Conservation (phyloP, 1,139 yeast species). For the Candida pseudocylindracea region DNA sequence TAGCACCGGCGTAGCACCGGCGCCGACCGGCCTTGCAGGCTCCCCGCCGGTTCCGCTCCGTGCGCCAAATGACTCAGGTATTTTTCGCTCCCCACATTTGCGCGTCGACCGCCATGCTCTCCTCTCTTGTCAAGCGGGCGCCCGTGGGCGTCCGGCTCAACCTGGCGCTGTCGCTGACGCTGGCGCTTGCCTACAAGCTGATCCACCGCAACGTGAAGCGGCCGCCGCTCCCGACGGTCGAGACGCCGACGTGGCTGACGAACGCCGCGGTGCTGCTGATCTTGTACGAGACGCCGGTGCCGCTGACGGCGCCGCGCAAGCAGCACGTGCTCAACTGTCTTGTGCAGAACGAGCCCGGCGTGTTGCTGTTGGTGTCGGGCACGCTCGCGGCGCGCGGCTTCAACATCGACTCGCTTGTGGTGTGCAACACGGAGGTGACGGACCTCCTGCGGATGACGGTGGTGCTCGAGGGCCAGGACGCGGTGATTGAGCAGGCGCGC, state of each 20-base stretch:
- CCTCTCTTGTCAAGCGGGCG: too few relatives aligned
- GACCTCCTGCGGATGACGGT: conserved; percentile 95
- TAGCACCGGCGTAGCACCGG: too few relatives aligned
- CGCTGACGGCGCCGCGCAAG: conserved; percentile 41
- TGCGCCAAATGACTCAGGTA: too few relatives aligned
- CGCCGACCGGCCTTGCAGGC: too few relatives aligned
- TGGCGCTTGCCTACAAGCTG: conserved; percentile 87
- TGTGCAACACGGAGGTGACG: conserved; percentile 88
- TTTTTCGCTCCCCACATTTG: too few relatives aligned
- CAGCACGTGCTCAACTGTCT: conserved; percentile 89
- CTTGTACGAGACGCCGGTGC: conserved; percentile 78
- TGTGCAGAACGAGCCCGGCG: conserved; percentile 98
- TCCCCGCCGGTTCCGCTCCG: too few relatives aligned
- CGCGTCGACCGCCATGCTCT: too few relatives aligned
- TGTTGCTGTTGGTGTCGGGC: conserved; percentile 78
- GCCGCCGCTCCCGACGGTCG: conserved; percentile 89
- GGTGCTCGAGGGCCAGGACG: conserved; percentile 85
- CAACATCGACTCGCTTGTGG: conserved; percentile 92
- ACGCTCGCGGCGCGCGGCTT: conserved; percentile 96
- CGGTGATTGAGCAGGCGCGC: conserved; percentile 95
- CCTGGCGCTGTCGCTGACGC: conserved; percentile 39
- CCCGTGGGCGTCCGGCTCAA: conserved; percentile 6
- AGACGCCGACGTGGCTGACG: conserved; percentile 88
- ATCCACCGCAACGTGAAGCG: conserved; percentile 69
- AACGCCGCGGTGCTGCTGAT: conserved; percentile 91